Evolutionary conservation across 176 grass and related monocot species (phyloP).

Genomic region (Triticum turgidum): DNA sequence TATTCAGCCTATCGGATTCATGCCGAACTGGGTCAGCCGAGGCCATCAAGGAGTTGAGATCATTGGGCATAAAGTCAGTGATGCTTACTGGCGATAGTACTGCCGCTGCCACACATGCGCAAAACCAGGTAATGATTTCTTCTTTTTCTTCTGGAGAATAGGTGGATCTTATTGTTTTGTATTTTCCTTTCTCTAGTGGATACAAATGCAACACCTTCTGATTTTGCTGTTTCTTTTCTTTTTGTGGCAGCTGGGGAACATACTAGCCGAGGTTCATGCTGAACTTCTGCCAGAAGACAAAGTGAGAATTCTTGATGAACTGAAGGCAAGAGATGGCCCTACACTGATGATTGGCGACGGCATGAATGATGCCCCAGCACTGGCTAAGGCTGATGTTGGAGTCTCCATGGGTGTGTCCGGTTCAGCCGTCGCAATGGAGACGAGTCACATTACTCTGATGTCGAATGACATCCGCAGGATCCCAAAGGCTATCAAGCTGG

Average conservation of each 20-base stretch:
- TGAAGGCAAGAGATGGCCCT: constrained; percentile 65
- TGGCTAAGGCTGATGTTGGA: constrained; percentile 85
- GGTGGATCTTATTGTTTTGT: neutral
- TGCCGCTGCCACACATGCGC: constrained; percentile 62
- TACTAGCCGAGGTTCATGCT: constrained; percentile 61
- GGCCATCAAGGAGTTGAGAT: constrained; percentile 75
- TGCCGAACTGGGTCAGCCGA: constrained; percentile 81
- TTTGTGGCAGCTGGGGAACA: constrained; percentile 61
- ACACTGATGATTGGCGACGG: constrained; percentile 92
- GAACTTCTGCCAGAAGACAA: constrained; percentile 94
- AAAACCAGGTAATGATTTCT: constrained; percentile 68
- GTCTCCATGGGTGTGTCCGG: constrained; percentile 97
- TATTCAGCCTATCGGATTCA: constrained; percentile 81
- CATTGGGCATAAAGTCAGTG: constrained; percentile 72
- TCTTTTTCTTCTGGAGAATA: neutral
- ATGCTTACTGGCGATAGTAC: constrained; percentile 95
- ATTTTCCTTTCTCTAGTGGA: neutral
- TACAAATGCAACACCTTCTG: neutral
- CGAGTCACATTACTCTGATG: constrained; percentile 93
- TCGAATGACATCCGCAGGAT: constrained; percentile 91
- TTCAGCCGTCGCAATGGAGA: constrained; percentile 92
- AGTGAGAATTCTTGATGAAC: constrained; percentile 69
- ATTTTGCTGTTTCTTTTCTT: neutral
- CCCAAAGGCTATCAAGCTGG: constrained; percentile 64
- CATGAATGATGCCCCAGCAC: constrained; percentile 92